Evolutionary conservation across 2,329 filamentous ascomycete species (phyloP).

Genomic region (Coleophoma crateriformis): DNA sequence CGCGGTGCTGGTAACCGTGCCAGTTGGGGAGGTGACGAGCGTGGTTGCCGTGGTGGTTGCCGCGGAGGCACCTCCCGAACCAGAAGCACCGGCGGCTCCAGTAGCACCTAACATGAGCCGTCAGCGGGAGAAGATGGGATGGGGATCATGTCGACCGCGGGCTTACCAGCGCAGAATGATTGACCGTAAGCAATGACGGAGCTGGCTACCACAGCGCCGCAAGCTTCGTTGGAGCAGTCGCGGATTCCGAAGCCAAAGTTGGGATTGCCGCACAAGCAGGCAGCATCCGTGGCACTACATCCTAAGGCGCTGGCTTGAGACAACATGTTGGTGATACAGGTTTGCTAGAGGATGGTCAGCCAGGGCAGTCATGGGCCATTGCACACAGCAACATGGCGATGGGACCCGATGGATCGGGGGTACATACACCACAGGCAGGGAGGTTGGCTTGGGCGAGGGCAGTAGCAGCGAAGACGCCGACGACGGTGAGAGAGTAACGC

Average conservation of each 20-base stretch:
- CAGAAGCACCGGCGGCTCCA: background rate
- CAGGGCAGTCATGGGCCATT: background rate
- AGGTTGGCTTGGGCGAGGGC: slow-evolving; percentile 19
- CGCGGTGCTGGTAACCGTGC: slow-evolving; percentile 1
- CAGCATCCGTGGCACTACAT: slow-evolving; percentile 29
- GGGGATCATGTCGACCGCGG: too few relatives aligned
- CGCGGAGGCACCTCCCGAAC: slow-evolving; percentile 1
- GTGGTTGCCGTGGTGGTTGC: slow-evolving; percentile 1
- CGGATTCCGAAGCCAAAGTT: slow-evolving; percentile 40
- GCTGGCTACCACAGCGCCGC: slow-evolving; percentile 21
- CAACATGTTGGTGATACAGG: slow-evolving; percentile 40
- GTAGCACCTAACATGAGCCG: slow-evolving; percentile 17
- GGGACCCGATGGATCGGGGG: background rate
- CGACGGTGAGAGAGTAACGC: slow-evolving; percentile 21
- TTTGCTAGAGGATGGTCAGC: slow-evolving; percentile 21
- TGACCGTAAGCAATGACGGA: slow-evolving; percentile 24
- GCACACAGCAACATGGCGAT: background rate
- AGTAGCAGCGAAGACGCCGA: slow-evolving; percentile 18
- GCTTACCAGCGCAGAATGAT: too few relatives aligned
- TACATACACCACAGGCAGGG: slow-evolving; percentile 27
- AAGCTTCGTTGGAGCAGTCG: slow-evolving; percentile 38
- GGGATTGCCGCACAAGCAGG: slow-evolving; percentile 37
- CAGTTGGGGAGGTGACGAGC: slow-evolving; percentile 1
- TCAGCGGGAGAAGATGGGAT: slow-evolving; percentile 4
- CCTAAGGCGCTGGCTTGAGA: slow-evolving; percentile 31